A percentile compares a stretch with the other conserved stretches of the same genome.
Evolutionary conservation across 768 basidiomycete species (phyloP).

Genomic region (Podaxis sp.): DNA sequence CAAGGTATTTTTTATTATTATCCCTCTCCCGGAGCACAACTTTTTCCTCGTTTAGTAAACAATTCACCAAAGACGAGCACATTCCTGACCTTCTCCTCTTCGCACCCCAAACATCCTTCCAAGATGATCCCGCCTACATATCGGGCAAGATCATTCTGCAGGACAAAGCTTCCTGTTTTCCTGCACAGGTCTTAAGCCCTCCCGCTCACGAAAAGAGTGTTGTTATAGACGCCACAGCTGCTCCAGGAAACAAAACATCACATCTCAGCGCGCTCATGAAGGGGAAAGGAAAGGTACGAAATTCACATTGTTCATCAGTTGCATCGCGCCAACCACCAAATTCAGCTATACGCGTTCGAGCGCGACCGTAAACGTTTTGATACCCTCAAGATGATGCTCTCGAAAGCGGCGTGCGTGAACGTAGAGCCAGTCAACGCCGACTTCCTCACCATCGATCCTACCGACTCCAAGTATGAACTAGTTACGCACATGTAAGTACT

Average conservation of each 20-base stretch:
- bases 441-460: slow-evolving; percentile 79
- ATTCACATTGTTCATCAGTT: neutral
- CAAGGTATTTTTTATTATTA: slow-evolving; percentile 39
- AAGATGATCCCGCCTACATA: slow-evolving; percentile 70
- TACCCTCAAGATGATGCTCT: slow-evolving; percentile 83
- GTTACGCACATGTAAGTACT: slow-evolving; percentile 85
- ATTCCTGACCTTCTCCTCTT: slow-evolving; percentile 82
- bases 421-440: slow-evolving; percentile 74
- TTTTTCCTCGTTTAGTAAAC: slow-evolving; percentile 39
- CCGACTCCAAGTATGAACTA: slow-evolving; percentile 54
- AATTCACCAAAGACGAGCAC: slow-evolving; percentile 75
- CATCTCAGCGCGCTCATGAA: slow-evolving; percentile 88
- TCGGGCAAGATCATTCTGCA: slow-evolving; percentile 88
- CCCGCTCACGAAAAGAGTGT: slow-evolving; percentile 49
- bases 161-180: slow-evolving; percentile 98
- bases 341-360: slow-evolving; percentile 85
- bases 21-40: neutral
- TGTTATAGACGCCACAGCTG: slow-evolving; percentile 93
- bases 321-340: neutral
- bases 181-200: slow-evolving; percentile 83
- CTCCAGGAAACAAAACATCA: slow-evolving; percentile 97
- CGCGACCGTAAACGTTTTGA: slow-evolving; percentile 77
- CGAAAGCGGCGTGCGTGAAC: slow-evolving; percentile 82
- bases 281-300: slow-evolving; percentile 72
- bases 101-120: slow-evolving; percentile 62